Evolutionary conservation across 768 basidiomycete species (phyloP).

Genomic region (Omphalotus guepiniiformis): DNA sequence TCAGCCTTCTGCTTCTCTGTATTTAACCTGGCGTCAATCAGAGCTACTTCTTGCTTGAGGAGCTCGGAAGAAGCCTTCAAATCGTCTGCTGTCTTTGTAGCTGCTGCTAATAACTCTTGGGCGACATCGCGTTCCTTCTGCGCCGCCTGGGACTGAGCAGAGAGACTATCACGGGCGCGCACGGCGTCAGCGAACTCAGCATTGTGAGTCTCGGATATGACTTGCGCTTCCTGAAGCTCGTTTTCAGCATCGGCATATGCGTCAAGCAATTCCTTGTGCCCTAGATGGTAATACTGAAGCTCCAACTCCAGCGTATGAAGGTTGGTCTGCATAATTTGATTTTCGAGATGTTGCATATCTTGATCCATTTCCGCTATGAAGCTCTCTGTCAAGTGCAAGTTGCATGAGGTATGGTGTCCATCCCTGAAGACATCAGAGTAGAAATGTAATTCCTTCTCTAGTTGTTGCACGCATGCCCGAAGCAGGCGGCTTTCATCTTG

Average conservation of each 20-base stretch:
- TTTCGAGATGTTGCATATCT: constrained; percentile 9
- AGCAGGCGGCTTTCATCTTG: constrained; percentile 51
- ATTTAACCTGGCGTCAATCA: constrained; percentile 23
- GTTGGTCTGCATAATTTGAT: constrained; percentile 9
- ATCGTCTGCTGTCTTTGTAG: constrained; percentile 18
- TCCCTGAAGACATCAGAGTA: constrained; percentile 9
- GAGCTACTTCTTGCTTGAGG: constrained; percentile 16
- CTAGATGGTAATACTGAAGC: constrained; percentile 33
- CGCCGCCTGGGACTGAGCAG: constrained; percentile 35
- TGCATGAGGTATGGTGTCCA: background rate
- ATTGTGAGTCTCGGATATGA: constrained; percentile 18
- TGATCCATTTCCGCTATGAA: constrained; percentile 19
- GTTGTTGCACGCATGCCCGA: constrained; percentile 26
- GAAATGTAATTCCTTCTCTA: constrained; percentile 28
- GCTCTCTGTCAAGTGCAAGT: constrained; percentile 13
- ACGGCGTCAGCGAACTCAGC: constrained; percentile 37
- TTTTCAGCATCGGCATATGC: constrained; percentile 24
- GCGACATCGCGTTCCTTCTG: constrained; percentile 31
- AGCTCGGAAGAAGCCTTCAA: constrained; percentile 17
- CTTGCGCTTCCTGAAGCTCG: constrained; percentile 19
- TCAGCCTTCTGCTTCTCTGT: constrained; percentile 31
- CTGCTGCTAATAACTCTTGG: constrained; percentile 17
- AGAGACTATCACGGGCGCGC: constrained; percentile 38
- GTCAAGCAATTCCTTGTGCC: constrained; percentile 30
- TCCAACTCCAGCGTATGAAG: constrained; percentile 18